These are phyloP conservation scores for Vinca minor DNA, from an alignment of 257 asterid genomes.

Conservation along the genomic window DNA sequence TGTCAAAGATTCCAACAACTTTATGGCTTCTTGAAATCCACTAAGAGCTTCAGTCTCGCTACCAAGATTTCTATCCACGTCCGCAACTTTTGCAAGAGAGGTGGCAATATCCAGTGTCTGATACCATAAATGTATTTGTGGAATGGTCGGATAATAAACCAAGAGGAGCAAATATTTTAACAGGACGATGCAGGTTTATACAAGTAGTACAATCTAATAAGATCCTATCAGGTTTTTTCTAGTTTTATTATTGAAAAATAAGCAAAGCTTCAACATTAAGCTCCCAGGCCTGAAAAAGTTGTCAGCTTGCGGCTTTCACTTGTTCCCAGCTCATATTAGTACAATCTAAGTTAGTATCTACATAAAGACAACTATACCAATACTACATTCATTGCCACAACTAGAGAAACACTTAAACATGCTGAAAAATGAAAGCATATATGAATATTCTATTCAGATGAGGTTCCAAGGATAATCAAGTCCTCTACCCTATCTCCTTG, in stretches of 20 bases:
- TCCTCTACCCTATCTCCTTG: neutral
- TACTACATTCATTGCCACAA: neutral
- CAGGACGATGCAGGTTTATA: neutral
- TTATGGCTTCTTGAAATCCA: conserved; percentile 71
- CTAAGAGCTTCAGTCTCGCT: conserved; percentile 50
- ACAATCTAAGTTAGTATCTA: neutral
- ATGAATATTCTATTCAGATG: neutral
- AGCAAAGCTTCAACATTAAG: neutral
- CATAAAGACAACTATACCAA: neutral
- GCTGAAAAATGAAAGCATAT: neutral
- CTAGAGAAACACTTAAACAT: neutral
- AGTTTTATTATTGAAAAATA: neutral
- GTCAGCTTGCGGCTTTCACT: neutral
- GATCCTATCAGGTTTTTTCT: neutral
- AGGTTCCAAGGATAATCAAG: neutral
- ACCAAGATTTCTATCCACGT: conserved; percentile 76
- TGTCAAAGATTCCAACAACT: conserved; percentile 48
- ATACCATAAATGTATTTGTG: neutral
- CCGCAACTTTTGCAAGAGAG: conserved; percentile 92
- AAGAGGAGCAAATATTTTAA: conserved; percentile 4
- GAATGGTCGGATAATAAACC: conserved; percentile 4
- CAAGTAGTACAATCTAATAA: neutral
- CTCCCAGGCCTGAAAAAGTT: neutral
- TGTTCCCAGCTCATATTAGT: neutral
- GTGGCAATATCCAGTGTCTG: conserved; percentile 69